Conservation (phyloP, 495 filamentous ascomycete species). For the Opeltia flavorubescens region DNA sequence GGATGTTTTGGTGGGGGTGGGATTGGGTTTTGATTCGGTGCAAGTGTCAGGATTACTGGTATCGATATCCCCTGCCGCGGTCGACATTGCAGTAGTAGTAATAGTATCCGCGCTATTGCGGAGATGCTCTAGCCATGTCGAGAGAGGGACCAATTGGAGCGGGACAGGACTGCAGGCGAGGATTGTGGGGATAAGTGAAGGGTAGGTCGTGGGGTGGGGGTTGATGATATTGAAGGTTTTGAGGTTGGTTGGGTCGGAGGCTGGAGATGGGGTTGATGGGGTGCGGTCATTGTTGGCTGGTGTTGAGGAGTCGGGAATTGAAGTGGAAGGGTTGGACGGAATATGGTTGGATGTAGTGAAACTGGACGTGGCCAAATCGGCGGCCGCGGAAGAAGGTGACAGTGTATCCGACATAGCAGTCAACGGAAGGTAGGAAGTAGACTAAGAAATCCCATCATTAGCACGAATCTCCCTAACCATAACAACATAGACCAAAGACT, state of each 20-base stretch:
- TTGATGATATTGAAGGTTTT: conserved; percentile 4
- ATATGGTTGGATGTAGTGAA: not conserved
- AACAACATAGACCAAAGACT: not conserved
- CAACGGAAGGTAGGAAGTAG: not conserved
- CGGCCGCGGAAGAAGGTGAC: no score
- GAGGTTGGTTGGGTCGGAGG: no score
- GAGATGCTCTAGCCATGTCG: not conserved
- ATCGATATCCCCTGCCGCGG: no score
- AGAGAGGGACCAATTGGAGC: not conserved
- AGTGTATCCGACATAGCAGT: not conserved
- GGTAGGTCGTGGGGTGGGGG: conserved; percentile 1
- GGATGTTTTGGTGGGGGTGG: no score
- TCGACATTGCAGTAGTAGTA: no score
- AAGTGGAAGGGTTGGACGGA: not conserved
- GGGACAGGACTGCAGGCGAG: not conserved
- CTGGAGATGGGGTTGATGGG: not conserved
- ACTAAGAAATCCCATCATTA: not conserved
- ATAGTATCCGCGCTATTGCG: not conserved
- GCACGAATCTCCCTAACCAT: not conserved
- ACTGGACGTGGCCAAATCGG: no score
- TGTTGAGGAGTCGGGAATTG: not conserved
- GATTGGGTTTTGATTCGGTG: no score
- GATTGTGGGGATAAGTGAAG: not conserved
- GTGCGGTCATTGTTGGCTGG: not conserved
- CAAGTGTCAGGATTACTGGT: not conserved